Evolutionary conservation across 352 stramenopile species (phyloP).

Genomic region (Elongisporangium prolatum): DNA sequence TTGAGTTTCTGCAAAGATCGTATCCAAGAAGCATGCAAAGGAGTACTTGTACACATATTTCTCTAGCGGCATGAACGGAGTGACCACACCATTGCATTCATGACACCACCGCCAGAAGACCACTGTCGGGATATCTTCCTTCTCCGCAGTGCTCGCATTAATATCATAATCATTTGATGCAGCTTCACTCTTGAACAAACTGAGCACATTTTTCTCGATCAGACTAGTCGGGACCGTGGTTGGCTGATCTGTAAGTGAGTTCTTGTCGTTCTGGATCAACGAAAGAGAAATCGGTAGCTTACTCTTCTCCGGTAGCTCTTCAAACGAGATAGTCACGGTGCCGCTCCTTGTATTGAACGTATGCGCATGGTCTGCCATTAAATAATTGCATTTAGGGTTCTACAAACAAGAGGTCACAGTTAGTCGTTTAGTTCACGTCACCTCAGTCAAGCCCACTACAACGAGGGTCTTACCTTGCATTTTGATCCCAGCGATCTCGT

Average conservation of each 20-base stretch:
- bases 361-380: conserved; percentile 82
- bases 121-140: conserved; percentile 48
- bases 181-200: background rate
- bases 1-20: conserved; percentile 90
- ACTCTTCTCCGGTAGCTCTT: conserved; percentile 67
- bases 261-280: conserved; percentile 18
- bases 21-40: conserved; percentile 97
- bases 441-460: background rate
- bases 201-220: background rate
- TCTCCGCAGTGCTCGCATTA: background rate
- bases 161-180: background rate
- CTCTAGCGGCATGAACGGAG: conserved; percentile 83
- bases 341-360: conserved; percentile 70
- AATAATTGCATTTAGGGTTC: conserved; percentile 74
- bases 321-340: conserved; percentile 78
- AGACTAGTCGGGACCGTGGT: background rate
- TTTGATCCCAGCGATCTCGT: conserved; percentile 62
- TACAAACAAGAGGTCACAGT: conserved; percentile 8
- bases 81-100: conserved; percentile 92
- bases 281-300: conserved; percentile 31
- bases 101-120: conserved; percentile 97
- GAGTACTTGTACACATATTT: conserved; percentile 96
- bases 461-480: conserved; percentile 54
- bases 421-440: background rate
- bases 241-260: background rate